Evolutionary conservation across 768 basidiomycete species (phyloP).

Genomic region (Pulveroboletus frians): DNA sequence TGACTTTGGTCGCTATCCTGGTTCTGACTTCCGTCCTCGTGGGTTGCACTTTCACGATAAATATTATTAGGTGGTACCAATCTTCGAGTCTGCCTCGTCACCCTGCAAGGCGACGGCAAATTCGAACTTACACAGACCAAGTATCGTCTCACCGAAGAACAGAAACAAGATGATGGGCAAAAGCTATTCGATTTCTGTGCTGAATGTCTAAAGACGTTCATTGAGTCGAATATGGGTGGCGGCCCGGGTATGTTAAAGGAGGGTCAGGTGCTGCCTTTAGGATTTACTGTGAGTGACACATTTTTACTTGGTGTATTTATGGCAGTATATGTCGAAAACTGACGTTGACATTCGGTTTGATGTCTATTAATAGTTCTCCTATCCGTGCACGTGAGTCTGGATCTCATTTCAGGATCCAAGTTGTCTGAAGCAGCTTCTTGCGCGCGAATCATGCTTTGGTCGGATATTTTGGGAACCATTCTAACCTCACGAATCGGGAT

Average conservation of each 20-base stretch:
- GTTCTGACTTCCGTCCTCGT: not conserved
- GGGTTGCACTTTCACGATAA: not conserved
- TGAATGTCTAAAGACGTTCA: constrained; percentile 84
- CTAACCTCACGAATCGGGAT: not conserved
- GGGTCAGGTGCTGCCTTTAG: constrained; percentile 68
- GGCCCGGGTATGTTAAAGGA: constrained; percentile 45
- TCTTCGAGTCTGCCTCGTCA: constrained; percentile 96
- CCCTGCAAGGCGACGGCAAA: constrained; percentile 86
- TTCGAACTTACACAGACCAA: constrained; percentile 98
- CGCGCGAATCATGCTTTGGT: not conserved
- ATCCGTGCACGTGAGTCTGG: constrained; percentile 78
- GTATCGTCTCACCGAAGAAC: constrained; percentile 94
- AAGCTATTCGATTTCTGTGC: constrained; percentile 97
- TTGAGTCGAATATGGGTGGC: constrained; percentile 63
- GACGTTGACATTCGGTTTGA: constrained; percentile 1
- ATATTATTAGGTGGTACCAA: constrained; percentile 78
- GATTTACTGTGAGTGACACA: constrained; percentile 79
- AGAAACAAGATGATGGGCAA: constrained; percentile 96
- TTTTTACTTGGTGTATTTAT: not conserved
- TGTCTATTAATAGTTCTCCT: constrained; percentile 69
- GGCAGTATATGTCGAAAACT: not conserved
- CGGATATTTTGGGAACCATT: not conserved
- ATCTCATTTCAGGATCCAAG: not conserved
- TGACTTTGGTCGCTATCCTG: not conserved
- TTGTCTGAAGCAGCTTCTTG: not conserved